Percentiles rank a stretch among this genome's conserved stretches.
phyloP scores from a whole-genome alignment of 2,329 filamentous ascomycete species.

The Alternaria sp. region DNA sequence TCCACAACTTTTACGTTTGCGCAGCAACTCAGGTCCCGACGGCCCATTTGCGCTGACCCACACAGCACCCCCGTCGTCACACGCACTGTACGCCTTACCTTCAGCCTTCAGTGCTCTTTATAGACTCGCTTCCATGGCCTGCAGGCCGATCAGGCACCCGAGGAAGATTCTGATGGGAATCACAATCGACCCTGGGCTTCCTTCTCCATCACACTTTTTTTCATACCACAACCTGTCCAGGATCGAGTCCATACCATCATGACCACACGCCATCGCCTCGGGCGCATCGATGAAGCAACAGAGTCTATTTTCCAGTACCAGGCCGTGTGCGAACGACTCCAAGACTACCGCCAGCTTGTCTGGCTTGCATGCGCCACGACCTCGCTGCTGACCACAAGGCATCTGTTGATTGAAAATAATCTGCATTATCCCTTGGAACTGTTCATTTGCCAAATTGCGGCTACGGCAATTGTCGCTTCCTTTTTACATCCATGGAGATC shows the following conservation, averaged over 20 bases:
- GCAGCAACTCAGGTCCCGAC: conserved; percentile 5
- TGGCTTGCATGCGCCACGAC: conserved; percentile 30
- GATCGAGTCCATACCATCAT: conserved; percentile 4
- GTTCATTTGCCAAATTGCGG: conserved; percentile 23
- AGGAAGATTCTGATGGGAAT: neutral
- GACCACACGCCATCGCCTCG: conserved; percentile 6
- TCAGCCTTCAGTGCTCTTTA: conserved; percentile 6
- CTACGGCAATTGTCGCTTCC: conserved; percentile 13
- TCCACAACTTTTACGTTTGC: neutral
- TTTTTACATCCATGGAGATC: conserved; percentile 2
- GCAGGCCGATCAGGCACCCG: conserved; percentile 4
- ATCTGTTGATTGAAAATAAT: conserved; percentile 35
- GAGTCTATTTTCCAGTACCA: neutral
- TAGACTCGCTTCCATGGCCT: conserved; percentile 7
- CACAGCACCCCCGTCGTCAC: conserved; percentile 6
- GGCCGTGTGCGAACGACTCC: conserved; percentile 9
- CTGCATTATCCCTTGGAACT: conserved; percentile 35
- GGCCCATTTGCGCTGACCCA: conserved; percentile 5
- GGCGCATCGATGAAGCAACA: neutral
- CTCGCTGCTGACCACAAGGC: conserved; percentile 31
- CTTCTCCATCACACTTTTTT: conserved; percentile 3
- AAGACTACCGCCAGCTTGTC: conserved; percentile 13
- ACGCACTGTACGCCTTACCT: conserved; percentile 3
- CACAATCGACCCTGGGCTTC: neutral
- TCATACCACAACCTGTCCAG: neutral